Base-by-base conservation (phyloP, 768 basidiomycete species). In the Macrolepiota fuliginosa region DNA sequence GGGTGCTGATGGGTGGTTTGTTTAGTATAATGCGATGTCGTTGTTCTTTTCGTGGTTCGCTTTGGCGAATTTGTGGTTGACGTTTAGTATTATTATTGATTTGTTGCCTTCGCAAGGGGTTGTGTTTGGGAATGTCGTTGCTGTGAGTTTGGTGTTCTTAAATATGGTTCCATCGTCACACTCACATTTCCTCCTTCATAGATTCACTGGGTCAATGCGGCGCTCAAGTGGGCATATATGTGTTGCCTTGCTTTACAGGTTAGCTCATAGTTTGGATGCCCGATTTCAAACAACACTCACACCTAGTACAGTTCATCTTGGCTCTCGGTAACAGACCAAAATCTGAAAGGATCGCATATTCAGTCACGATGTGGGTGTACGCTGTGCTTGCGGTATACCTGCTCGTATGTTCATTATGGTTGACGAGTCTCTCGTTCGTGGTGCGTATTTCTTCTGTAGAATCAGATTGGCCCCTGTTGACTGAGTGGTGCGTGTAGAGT, bases 1-100 rank as follows among this genome's bases (percentile, higher is more conserved):
- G n/a, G 9, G 35, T 53, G 22, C 50, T 52, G 50, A 52, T 52
- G n/a, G 0, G 32, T 17, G 32, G 15, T 13, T 24, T 1, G 15
- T 9, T 11, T 2, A 94, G 91, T 96, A 94, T 74, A 95, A 94
- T 74, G 69, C 94, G 52, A 86, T 91, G 72, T 88, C 84, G 35
- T 79, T 98, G 63, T 67, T 96, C 67, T 96, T 98, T 78, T 88
- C 91, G 9, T 98, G 94, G 93, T 97, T 97, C 75, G 88, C 92
- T 6, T 73, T 96, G 62, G 94, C 93, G 65, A 96, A 96, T 70
- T 77, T 96, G 47, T 96, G 93, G 92, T 78, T 97, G 63, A 96
- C 92, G 24, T 96, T 96, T 81, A 88, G 88, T 65, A 96, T 97
- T 76, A 93, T 97, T 73, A 92, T 96, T 80, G 87, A 94, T 69